Evolutionary conservation across 1,284 basidiomycete species (phyloP), one percentile per base, ranked within the genome.

Genomic region (Ceratobasidium sp.): DNA sequence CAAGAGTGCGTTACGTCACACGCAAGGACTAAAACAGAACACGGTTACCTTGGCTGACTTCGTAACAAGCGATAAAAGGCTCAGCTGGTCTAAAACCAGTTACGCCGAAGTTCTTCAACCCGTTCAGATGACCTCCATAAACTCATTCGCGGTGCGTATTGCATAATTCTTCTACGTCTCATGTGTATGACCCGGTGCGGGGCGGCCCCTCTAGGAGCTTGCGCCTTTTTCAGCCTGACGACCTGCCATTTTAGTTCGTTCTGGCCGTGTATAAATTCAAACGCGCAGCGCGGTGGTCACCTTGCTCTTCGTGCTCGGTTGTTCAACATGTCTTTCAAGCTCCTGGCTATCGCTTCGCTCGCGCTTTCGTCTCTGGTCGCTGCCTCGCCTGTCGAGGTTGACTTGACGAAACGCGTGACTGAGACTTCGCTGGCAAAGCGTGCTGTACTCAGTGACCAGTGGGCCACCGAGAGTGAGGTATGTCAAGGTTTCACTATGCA

Each of bases 391-490:
- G 44, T 71, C 55, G 55, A 58, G 41, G 18, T 18, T 14, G 67
- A 71, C 7, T 30, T 11, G 28, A 23, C 49, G 14, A 52, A 52
- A 52, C 49, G 49, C 49, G 49, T 18, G 11, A 23, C 26, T 14
- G 67, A 71, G 54, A 57, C 18, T 30, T 57, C 54, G 8, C 35
- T 57, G 54, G 7, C 41, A 18, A 71, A 71, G 46, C 67, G 67
- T 14, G 47, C 38, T 41, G 44, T 55, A 9, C 38, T 73, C n/a
- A n/a, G 14, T 8, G 73, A 59, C 16, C 73, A 74, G 52, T 74
- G 61, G 59, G 73, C 52, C 30, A 66, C 58, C 32, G 73, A 74
- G 61, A 64, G 21, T 30, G 69, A 72, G 70, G 73, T 64, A 46
- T 28, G 61, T 50, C 28, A 16, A 32, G 23, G 14, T 64, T 46